A percentile compares a stretch with the other conserved stretches of the same genome.
Conservation (phyloP, 768 basidiomycete species). For the Phlebiopsis gigantea region DNA sequence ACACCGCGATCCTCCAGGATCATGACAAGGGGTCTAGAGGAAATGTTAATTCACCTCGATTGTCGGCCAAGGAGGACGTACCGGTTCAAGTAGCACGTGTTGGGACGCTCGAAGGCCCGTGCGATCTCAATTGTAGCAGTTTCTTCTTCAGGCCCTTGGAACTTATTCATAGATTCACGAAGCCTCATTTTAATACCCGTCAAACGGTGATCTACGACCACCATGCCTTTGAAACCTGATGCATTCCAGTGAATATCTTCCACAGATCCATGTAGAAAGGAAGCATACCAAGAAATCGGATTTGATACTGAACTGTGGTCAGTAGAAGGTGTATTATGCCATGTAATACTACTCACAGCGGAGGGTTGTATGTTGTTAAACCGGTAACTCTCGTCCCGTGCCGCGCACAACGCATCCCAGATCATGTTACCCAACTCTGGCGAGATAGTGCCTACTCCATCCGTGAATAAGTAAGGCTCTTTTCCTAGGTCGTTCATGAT, state of each 20-base stretch:
- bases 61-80: conserved; percentile 22
- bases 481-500: conserved; percentile 51
- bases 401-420: conserved; percentile 48
- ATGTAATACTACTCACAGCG: conserved; percentile 42
- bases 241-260: neutral
- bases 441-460: conserved; percentile 80
- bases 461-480: conserved; percentile 51
- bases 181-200: conserved; percentile 64
- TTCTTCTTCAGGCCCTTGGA: conserved; percentile 41
- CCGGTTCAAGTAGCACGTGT: conserved; percentile 68
- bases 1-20: conserved; percentile 75
- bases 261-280: conserved; percentile 37
- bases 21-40: conserved; percentile 63
- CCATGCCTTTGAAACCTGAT: conserved; percentile 66
- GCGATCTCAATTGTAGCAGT: conserved; percentile 72
- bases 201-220: conserved; percentile 54
- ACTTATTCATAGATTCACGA: conserved; percentile 73
- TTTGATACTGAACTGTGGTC: conserved; percentile 14
- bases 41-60: neutral
- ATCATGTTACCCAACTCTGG: conserved; percentile 50
- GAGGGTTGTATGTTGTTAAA: conserved; percentile 39
- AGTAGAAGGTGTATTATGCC: conserved; percentile 7
- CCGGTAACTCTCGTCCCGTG: conserved; percentile 26
- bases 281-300: conserved; percentile 44
- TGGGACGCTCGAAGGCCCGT: conserved; percentile 53